A percentile compares a stretch with the other conserved stretches of the same genome.
Conservation (phyloP, 1,284 basidiomycete genomes). For the Leccinum insolens region DNA sequence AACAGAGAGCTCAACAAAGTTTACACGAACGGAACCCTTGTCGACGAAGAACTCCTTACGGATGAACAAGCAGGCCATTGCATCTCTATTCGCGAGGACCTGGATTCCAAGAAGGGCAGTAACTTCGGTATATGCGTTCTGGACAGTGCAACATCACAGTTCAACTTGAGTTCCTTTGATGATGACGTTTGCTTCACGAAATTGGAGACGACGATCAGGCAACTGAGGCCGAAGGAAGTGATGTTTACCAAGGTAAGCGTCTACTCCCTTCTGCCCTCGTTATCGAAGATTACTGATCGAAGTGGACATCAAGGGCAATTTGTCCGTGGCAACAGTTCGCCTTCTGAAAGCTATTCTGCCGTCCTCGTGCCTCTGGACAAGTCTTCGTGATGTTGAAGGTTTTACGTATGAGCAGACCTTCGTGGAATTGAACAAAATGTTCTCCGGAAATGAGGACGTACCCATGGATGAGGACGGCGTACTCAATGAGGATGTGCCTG, state of each 20-base stretch:
- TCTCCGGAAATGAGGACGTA: conserved; percentile 50
- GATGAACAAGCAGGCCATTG: conserved; percentile 98
- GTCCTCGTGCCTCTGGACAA: conserved; percentile 84
- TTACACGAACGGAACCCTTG: conserved; percentile 95
- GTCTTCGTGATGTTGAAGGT: conserved; percentile 82
- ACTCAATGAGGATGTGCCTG: conserved; percentile 63
- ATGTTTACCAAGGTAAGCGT: conserved; percentile 83
- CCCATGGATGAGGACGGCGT: conserved; percentile 46
- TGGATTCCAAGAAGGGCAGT: conserved; percentile 47
- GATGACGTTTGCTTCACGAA: conserved; percentile 94
- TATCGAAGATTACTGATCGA: conserved; percentile 5
- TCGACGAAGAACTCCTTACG: conserved; percentile 86
- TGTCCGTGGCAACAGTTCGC: conserved; percentile 81
- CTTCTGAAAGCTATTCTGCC: conserved; percentile 82
- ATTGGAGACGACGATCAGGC: conserved; percentile 92
- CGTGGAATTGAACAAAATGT: conserved; percentile 70
- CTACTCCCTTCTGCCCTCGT: conserved; percentile 2
- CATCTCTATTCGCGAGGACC: conserved; percentile 81
- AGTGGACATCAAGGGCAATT: conserved; percentile 61
- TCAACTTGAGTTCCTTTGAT: conserved; percentile 88
- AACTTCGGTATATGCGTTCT: conserved; percentile 93
- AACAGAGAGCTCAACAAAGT: conserved; percentile 91
- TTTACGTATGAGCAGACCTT: conserved; percentile 75
- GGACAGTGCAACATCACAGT: conserved; percentile 96
- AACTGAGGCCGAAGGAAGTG: conserved; percentile 92